Conservation (phyloP, 352 stramenopile species). For the Globisporangium megalacanthum region DNA sequence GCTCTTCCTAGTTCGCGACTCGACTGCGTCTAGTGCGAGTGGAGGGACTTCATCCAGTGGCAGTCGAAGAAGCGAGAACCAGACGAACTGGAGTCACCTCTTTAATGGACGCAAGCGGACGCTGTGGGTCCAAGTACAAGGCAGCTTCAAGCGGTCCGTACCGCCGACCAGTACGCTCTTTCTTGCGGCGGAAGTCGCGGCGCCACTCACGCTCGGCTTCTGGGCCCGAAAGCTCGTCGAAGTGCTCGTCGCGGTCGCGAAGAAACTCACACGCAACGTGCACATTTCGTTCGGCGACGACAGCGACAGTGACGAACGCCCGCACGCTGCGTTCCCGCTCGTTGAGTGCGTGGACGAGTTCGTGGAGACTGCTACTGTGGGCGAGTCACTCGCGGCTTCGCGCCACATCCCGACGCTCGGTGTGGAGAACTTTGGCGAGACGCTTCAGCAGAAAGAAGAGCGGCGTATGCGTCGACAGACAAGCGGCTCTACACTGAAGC, state of each 20-base stretch:
- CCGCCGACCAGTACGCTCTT: constrained; percentile 28
- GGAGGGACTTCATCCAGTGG: background rate
- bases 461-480: constrained; percentile 6
- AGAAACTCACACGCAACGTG: constrained; percentile 26
- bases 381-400: background rate
- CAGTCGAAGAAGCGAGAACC: background rate
- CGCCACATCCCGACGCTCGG: constrained; percentile 21
- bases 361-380: constrained; percentile 22
- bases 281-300: constrained; percentile 36
- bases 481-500: constrained; percentile 15
- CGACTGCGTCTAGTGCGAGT: constrained; percentile 1
- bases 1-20: constrained; percentile 31
- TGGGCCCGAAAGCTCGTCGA: constrained; percentile 30
- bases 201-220: constrained; percentile 21
- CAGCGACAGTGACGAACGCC: constrained; percentile 17
- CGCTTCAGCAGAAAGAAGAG: constrained; percentile 15
- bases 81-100: constrained; percentile 22
- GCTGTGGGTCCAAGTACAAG: constrained; percentile 62
- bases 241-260: constrained; percentile 29
- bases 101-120: constrained; percentile 30
- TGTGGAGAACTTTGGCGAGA: constrained; percentile 31
- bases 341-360: constrained; percentile 46
- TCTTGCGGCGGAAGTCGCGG: constrained; percentile 44
- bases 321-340: constrained; percentile 46
- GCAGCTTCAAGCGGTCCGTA: constrained; percentile 40